These are phyloP conservation scores for Lactarius sp. DNA, from an alignment of 768 basidiomycete genomes.

Conservation along the genomic window DNA sequence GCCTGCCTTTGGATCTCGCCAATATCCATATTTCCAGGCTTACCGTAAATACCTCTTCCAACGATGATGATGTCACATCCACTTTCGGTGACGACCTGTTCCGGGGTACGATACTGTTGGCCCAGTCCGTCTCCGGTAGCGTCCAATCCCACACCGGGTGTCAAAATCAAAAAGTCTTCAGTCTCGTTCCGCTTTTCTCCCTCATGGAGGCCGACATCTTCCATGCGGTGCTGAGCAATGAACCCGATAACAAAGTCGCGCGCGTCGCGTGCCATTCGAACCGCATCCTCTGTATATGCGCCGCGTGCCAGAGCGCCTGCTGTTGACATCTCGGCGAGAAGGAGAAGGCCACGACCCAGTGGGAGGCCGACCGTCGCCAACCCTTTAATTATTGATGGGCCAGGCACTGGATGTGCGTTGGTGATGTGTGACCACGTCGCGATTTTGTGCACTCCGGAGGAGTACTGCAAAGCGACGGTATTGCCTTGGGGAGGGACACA, in stretches of 20 bases:
- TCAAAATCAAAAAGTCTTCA: slow-evolving; percentile 86
- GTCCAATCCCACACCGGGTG: slow-evolving; percentile 89
- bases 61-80: slow-evolving; percentile 98
- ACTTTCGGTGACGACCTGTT: slow-evolving; percentile 69
- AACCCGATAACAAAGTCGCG: slow-evolving; percentile 94
- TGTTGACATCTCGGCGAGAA: slow-evolving; percentile 96
- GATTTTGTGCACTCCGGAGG: slow-evolving; percentile 87
- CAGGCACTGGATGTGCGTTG: slow-evolving; percentile 94
- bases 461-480: slow-evolving; percentile 93
- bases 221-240: slow-evolving; percentile 86
- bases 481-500: slow-evolving; percentile 57
- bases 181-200: slow-evolving; percentile 13
- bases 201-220: slow-evolving; percentile 46
- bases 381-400: slow-evolving; percentile 91
- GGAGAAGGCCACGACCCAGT: slow-evolving; percentile 76
- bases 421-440: slow-evolving; percentile 95
- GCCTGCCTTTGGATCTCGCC: slow-evolving; percentile 61
- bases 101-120: slow-evolving; percentile 82
- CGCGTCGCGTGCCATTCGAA: slow-evolving; percentile 79
- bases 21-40: slow-evolving; percentile 41
- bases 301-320: slow-evolving; percentile 81
- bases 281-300: slow-evolving; percentile 75
- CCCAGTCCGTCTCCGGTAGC: slow-evolving; percentile 42
- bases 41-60: slow-evolving; percentile 88
- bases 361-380: slow-evolving; percentile 83